Percentiles rank a stretch among this genome's conserved stretches.
Conservation (phyloP, 129 eudicot species). For the Pulicaria dysenterica region DNA sequence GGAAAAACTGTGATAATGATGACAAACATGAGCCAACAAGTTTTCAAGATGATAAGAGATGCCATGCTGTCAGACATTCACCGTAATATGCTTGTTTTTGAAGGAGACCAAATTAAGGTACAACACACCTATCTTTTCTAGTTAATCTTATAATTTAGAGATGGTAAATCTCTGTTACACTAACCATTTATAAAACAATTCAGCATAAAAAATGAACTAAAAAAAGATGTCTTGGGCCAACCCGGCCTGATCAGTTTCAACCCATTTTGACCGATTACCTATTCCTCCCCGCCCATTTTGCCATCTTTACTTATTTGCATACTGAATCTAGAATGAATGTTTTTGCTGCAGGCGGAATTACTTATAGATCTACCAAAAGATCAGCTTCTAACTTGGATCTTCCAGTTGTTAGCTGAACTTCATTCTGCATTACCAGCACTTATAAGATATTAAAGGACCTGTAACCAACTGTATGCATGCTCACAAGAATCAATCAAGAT, state of each 20-base stretch:
- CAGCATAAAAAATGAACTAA: not conserved
- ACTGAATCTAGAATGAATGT: not conserved
- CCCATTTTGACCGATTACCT: not conserved
- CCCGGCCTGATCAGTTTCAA: not conserved
- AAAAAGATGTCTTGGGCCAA: not conserved
- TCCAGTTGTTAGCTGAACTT: conserved; percentile 82
- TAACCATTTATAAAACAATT: not conserved
- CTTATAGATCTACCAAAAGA: conserved; percentile 89
- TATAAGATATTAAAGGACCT: conserved; percentile 55
- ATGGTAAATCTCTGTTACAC: not conserved
- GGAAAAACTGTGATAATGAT: conserved; percentile 82
- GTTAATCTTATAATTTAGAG: not conserved
- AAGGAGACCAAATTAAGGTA: conserved; percentile 79
- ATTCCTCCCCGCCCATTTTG: not conserved
- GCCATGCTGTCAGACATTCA: conserved; percentile 69
- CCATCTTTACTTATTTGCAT: conserved; percentile 13
- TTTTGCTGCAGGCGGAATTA: conserved; percentile 66
- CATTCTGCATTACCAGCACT: conserved; percentile 81
- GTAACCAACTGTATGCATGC: not conserved
- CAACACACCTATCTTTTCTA: conserved; percentile 1
- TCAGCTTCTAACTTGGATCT: conserved; percentile 94
- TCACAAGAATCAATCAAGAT: conserved; percentile 26
- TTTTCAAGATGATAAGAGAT: conserved; percentile 74
- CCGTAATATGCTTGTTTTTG: conserved; percentile 60
- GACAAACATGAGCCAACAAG: conserved; percentile 72